Base-by-base conservation (phyloP, 148 eudicot genomes). In the Dysphania ambrosioides region DNA sequence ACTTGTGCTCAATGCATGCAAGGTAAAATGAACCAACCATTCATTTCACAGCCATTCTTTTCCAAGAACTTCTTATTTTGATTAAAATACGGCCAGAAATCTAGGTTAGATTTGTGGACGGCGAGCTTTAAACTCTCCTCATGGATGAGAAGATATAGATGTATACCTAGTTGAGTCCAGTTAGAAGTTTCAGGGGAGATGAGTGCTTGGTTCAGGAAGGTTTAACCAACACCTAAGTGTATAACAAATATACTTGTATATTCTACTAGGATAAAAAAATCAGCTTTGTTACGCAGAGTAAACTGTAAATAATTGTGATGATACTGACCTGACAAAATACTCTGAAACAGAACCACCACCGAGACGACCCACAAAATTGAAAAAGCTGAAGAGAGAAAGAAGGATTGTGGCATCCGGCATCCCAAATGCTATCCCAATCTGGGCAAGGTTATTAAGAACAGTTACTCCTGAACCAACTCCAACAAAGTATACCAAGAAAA, bases 381-480 rank as follows among this genome's bases (percentile, higher is more conserved):
- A 87, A 72, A 94, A 94, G 86, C 96, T 85, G 81, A 94, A 94
- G 40, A 86, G 72, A 31, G 93, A 87, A 42, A 94, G 73, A 72
- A 94, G 80, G 3, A 87, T 74, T 1, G 91, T 88, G 0, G 97
- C 85, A 75, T 94, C 92, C 13, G 82, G 75, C n/a, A 80, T 80
- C 8, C 93, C 97, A 49, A 81, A 86, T 16, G 97, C 90, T 49
- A 89, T 85, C 57, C 96, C 98, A 35, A 94, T 91, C 70, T 94
- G 98, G 19, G 98, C 98, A 79, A 94, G 80, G 82, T 94, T 94
- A 78, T 94, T 94, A 24, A 94, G 87, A 63, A 94, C 97, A 53
- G 98, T 90, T 6, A 94, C 90, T 8, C 98, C 98, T 8, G 98
- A 82, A 29, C 98, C 98, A 79, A 91, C 98, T 11, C 98, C 97